Evolutionary conservation across 352 stramenopile species (phyloP).

Genomic region (Pilasporangium apinafurcum): DNA sequence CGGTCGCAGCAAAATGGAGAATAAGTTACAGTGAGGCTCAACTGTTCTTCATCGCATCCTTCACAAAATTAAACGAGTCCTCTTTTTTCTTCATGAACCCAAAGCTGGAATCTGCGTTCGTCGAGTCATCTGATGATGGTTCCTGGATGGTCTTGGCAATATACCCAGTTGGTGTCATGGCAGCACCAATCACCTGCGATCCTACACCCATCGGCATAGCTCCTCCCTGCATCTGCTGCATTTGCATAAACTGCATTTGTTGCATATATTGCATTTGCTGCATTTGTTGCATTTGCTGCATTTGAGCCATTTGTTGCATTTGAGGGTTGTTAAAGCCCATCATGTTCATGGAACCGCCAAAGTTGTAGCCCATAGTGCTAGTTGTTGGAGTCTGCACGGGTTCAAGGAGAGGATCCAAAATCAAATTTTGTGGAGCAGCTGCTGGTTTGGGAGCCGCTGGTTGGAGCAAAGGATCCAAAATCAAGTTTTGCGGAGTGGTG

Average conservation of each 20-base stretch:
- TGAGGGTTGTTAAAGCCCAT: slow-evolving; percentile 58
- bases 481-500: slow-evolving; percentile 32
- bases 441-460: slow-evolving; percentile 13
- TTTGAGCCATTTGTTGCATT: slow-evolving; percentile 35
- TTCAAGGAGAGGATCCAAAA: slow-evolving; percentile 68
- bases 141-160: slow-evolving; percentile 87
- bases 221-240: slow-evolving; percentile 53
- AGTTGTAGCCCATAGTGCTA: too few relatives aligned
- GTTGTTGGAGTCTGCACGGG: slow-evolving; percentile 31
- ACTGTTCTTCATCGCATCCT: slow-evolving; percentile 87
- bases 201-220: slow-evolving; percentile 24
- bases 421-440: slow-evolving; percentile 32
- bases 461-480: slow-evolving; percentile 68
- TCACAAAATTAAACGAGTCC: slow-evolving; percentile 87
- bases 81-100: slow-evolving; percentile 87
- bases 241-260: slow-evolving; percentile 58
- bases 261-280: slow-evolving; percentile 73
- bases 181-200: slow-evolving; percentile 77
- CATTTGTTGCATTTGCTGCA: slow-evolving; percentile 58
- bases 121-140: slow-evolving; percentile 58
- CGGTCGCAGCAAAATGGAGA: slow-evolving; percentile 17
- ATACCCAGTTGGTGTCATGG: slow-evolving; percentile 80
- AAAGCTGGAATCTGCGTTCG: slow-evolving; percentile 60
- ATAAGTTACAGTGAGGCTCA: slow-evolving; percentile 59
- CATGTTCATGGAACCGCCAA: slow-evolving; percentile 48